Percentiles rank a stretch among this genome's conserved stretches.
These are phyloP conservation scores for Capsicum rhomboideum DNA, from an alignment of 257 asterid species.

Conservation along the genomic window DNA sequence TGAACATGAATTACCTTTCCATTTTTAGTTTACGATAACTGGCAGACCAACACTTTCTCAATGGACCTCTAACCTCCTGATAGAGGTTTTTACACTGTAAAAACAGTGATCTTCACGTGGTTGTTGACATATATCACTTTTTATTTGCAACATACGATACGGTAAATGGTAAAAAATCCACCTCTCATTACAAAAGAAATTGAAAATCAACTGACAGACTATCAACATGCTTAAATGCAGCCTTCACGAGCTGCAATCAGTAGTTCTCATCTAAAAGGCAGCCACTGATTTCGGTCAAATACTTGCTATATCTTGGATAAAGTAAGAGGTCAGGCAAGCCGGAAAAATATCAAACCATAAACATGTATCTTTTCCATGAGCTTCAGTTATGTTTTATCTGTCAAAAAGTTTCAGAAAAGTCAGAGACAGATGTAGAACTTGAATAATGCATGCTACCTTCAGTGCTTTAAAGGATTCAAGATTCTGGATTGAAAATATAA, in stretches of 20 bases:
- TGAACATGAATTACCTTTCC: constrained; percentile 55
- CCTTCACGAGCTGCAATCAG: constrained; percentile 86
- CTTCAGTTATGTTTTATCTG: constrained; percentile 30
- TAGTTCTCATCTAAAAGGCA: constrained; percentile 53
- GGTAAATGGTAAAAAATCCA: constrained; percentile 49
- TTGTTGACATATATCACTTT: constrained; percentile 32
- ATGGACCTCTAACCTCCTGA: constrained; percentile 52
- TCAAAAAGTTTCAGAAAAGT: constrained; percentile 7
- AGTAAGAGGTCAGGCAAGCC: constrained; percentile 5
- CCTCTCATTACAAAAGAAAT: constrained; percentile 56
- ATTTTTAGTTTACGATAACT: constrained; percentile 35
- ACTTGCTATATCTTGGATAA: constrained; percentile 20
- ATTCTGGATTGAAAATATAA: not conserved
- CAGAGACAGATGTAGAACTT: constrained; percentile 4
- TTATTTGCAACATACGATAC: constrained; percentile 45
- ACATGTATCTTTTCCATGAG: not conserved
- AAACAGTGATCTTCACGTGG: constrained; percentile 53
- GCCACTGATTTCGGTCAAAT: constrained; percentile 18
- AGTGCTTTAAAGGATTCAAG: not conserved
- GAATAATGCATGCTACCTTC: not conserved
- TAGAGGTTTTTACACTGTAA: constrained; percentile 52
- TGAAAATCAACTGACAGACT: constrained; percentile 48
- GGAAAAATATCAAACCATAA: constrained; percentile 6
- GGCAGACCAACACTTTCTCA: constrained; percentile 24
- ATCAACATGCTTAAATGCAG: constrained; percentile 94